Evolutionary conservation across 2,329 filamentous ascomycete genomes (phyloP), one percentile per base, ranked within the genome.

Genomic region (Fusarium begoniae): DNA sequence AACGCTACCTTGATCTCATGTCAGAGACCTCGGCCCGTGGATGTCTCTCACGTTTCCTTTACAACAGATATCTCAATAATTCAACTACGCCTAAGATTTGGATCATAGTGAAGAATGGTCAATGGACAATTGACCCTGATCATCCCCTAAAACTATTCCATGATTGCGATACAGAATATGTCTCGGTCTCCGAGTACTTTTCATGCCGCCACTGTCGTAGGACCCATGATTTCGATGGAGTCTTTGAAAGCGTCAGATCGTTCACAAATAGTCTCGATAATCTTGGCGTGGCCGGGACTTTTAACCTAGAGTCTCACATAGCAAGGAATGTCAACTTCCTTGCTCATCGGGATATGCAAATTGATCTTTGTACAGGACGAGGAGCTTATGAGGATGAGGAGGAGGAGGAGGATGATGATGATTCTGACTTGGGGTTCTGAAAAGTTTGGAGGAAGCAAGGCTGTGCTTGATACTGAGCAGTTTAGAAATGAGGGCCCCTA

Each of bases 161-260:
- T 6, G n/a, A 38, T 38, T 12, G 2, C 7, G 13, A 38, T 9
- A 26, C 13, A 22, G 24, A 54, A 10, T 53, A 53, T 22, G 18
- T 26, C 13, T 3, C 3, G 3, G 9, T 20, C 6, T 2, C 0
- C 8, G 1, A 2, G 2, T 12, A 22, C n/a, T 15, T 47, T 28
- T 20, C 13, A 47, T 15, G 24, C 10, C 12, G 3, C 4, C 32
- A 15, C 13, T 38, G 50, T 53, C 17, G 1, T 6, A 13, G 6
- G 17, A 12, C 3, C 1, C 28, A 18, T n/a, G 11, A 32, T 24
- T 24, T 15, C 14, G 30, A 26, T 22, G n/a, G 32, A 22, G 50
- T 37, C 12, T 15, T 37, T 37, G 0, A 20, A 22, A 37, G 10
- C 1, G 13, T 15, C 4, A 38, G 3, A 20, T 2, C 2, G 3